A percentile compares a stretch with the other conserved stretches of the same genome.
Conservation (phyloP, 2,329 filamentous ascomycete species). For the Myriosclerotinia curreyana region DNA sequence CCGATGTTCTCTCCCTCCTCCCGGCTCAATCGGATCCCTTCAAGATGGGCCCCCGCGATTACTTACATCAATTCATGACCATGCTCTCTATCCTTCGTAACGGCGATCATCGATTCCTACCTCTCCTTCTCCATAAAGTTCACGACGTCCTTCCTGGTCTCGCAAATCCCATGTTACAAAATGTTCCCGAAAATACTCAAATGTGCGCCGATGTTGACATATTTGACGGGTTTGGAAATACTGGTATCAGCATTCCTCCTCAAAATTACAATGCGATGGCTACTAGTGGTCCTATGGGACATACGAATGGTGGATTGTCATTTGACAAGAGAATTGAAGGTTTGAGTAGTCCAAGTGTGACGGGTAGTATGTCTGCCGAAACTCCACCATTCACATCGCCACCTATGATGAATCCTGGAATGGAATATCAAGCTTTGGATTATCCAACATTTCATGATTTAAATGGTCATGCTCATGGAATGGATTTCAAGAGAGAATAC, state of each 20-base stretch:
- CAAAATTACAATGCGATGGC: conserved; percentile 33
- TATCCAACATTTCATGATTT: conserved; percentile 24
- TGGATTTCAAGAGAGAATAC: conserved; percentile 22
- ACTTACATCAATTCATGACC: conserved; percentile 66
- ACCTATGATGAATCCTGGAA: conserved; percentile 19
- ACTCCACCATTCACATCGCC: conserved; percentile 24
- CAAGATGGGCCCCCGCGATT: conserved; percentile 65
- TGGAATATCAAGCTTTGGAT: conserved; percentile 24
- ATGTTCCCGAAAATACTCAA: conserved; percentile 52
- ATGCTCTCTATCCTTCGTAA: conserved; percentile 69
- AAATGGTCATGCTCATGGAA: conserved; percentile 6
- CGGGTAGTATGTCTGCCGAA: conserved; percentile 15
- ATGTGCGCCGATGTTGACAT: conserved; percentile 51
- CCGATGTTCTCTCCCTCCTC: conserved; percentile 67
- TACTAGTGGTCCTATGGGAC: conserved; percentile 30
- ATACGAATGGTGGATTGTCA: conserved; percentile 24
- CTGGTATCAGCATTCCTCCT: conserved; percentile 50
- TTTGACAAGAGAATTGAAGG: conserved; percentile 36
- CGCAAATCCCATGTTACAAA: conserved; percentile 58
- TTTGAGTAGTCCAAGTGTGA: conserved; percentile 30
- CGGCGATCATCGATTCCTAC: conserved; percentile 72
- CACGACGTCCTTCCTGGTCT: conserved; percentile 66
- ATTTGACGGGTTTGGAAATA: conserved; percentile 64
- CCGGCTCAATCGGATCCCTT: conserved; percentile 61
- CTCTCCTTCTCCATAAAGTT: conserved; percentile 72